Conservation (phyloP, 2,329 filamentous ascomycete species). For the Fusarium sp. region DNA sequence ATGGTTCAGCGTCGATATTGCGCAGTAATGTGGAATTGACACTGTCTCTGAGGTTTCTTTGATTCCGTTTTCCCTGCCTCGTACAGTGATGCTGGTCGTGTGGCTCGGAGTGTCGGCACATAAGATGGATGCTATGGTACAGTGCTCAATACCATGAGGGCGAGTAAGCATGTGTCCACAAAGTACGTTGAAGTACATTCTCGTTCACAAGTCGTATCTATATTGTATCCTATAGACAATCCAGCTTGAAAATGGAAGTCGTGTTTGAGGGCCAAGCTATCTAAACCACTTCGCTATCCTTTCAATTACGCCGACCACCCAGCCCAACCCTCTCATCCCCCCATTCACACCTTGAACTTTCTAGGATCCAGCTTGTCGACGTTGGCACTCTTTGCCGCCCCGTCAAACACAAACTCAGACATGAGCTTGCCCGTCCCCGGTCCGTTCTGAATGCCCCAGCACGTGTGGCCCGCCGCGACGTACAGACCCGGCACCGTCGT, state of each 20-base stretch:
- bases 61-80: too few relatives aligned
- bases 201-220: background rate
- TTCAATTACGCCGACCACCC: background rate
- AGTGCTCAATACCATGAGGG: background rate
- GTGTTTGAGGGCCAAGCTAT: background rate
- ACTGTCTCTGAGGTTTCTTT: background rate
- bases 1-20: background rate
- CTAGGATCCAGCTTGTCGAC: conserved; percentile 75
- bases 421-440: conserved; percentile 87
- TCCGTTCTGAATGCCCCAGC: conserved; percentile 98
- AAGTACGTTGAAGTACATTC: background rate
- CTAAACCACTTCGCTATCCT: background rate
- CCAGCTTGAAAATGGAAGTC: background rate
- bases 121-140: background rate
- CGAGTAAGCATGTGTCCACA: background rate
- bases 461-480: conserved; percentile 91
- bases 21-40: background rate
- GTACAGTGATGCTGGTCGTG: too few relatives aligned
- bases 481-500: conserved; percentile 80
- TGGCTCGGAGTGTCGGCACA: background rate
- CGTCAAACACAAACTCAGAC: conserved; percentile 83
- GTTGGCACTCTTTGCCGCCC: conserved; percentile 74
- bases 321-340: too few relatives aligned
- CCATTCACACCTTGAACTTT: conserved; percentile 64
- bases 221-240: background rate